Evolutionary conservation across 192 early-diverging fungal genomes (phyloP), one percentile per base, ranked within the genome.

Genomic region (Gaertneriomyces semiglobifer): DNA sequence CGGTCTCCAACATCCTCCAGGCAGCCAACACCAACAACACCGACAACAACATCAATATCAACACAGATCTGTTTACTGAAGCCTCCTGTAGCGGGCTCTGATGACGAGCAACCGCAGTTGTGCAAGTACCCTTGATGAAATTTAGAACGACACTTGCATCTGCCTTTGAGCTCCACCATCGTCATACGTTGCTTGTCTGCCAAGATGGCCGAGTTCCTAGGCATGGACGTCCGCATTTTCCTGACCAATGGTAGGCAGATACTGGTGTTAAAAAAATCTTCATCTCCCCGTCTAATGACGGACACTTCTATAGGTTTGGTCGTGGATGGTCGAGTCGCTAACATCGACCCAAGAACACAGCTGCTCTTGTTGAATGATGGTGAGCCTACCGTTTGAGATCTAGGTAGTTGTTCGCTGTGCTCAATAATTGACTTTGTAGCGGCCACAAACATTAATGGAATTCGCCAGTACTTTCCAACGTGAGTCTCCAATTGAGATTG

Each of bases 321-420:
- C 3, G 65, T 88, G 38, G 78, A 85, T 44, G 86, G 88, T 33
- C 66, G 73, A 46, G 88, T 90, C 6, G 71, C 77, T 4, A 74
- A 79, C 66, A 84, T 90, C 54, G 83, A 88, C 58, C 77, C 69
- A 8, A 62, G 66, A 57, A 86, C 84, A 6, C 87, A 86, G 58
- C 75, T 80, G 11, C 73, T 90, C 57, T 85, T 85, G 41, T 66
- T 90, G 0, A 73, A 80, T 25, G 74, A 87, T 63, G 88, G 88
- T 87, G 74, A 38, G 53, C 62, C 18, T 20, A 18, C 19, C 57
- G 33, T 64, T 10, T 18, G 18, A 14, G 5, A 46, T 44, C 6
- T 19, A 11, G 46, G 7, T 25, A 16, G 41, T 19, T 25, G 9
- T 66, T 11, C 16, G 16, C 43, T 63, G 12, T 38, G 20, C 12